These are phyloP conservation scores for Coleophoma crateriformis DNA, from an alignment of 2,329 filamentous ascomycete genomes.

Conservation along the genomic window DNA sequence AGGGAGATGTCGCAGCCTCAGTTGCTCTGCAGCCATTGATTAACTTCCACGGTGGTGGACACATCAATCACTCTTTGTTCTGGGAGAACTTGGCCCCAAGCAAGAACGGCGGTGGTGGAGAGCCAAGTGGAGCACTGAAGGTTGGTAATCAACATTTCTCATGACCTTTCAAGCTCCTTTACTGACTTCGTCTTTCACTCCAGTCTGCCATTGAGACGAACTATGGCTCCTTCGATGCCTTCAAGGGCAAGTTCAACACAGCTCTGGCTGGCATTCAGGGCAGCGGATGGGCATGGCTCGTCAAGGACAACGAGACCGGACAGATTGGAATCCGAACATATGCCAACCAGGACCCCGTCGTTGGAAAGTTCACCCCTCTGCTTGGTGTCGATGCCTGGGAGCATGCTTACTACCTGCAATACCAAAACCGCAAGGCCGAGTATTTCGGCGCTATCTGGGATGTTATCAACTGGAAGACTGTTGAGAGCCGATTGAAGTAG, in stretches of 20 bases:
- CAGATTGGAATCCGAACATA: slow-evolving; percentile 60
- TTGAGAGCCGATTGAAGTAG: slow-evolving; percentile 64
- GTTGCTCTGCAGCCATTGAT: slow-evolving; percentile 52
- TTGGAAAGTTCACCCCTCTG: slow-evolving; percentile 75
- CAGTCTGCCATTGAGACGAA: slow-evolving; percentile 28
- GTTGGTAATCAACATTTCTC: slow-evolving; percentile 8
- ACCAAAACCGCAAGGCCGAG: slow-evolving; percentile 94
- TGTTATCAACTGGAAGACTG: slow-evolving; percentile 92
- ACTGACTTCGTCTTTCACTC: not conserved
- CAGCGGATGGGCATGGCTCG: slow-evolving; percentile 52
- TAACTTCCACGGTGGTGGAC: slow-evolving; percentile 63
- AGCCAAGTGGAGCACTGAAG: slow-evolving; percentile 44
- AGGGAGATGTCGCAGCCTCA: slow-evolving; percentile 44
- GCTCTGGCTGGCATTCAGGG: slow-evolving; percentile 56
- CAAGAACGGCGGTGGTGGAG: slow-evolving; percentile 57
- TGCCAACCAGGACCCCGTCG: slow-evolving; percentile 85
- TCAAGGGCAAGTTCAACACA: slow-evolving; percentile 53
- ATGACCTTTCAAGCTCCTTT: slow-evolving; percentile 16
- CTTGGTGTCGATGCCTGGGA: slow-evolving; percentile 94
- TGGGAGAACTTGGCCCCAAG: slow-evolving; percentile 67
- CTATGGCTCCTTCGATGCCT: slow-evolving; percentile 45
- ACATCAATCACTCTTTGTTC: slow-evolving; percentile 64
- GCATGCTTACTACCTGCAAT: slow-evolving; percentile 93
- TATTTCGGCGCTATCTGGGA: slow-evolving; percentile 95
- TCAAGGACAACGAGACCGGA: slow-evolving; percentile 48